Evolutionary conservation across 2,329 filamentous ascomycete species (phyloP), one percentile per base, ranked within the genome.

Genomic region (Stagonosporopsis chrysanthemi): DNA sequence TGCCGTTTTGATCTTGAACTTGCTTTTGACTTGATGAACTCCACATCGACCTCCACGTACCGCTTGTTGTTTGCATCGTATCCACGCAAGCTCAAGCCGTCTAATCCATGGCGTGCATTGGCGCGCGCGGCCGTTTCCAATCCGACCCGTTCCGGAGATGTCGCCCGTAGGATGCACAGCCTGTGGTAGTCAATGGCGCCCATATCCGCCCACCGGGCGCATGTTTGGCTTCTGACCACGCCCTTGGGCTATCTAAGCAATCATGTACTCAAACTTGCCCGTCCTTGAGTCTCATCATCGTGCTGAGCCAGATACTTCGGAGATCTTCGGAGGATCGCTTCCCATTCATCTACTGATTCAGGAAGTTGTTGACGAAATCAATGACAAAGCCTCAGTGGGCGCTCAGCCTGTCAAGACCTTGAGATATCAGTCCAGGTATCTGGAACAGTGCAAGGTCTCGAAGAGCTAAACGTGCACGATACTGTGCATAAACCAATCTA

Each of bases 281-380:
- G 22, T 26, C 42, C 29, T 40, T 52, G 19, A 43, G 40, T n/a
- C 5, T 26, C 28, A 38, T 29, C 17, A 23, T 12, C n/a, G 29
- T 38, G 23, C 19, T n/a, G 31, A 40, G 11, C 15, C 24, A 36
- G 39, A 38, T 40, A 39, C 17, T 9, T n/a, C 54, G 54, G 54
- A 57, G 38, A 52, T 57, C 48, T 57, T 57, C 54, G 54, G 48
- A 49, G 26, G 29, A 22, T 26, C 38, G 33, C 33, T 44, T n/a
- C 14, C 26, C 29, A n/a, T 15, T 23, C 43, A 47, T 47, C 38
- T 52, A 24, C 47, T 38, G 11, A 2, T 40, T 52, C 11, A 19
- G 54, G 43, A 35, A 52, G 15, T 2, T 31, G 11, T 41, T 45
- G 19, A 41, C 48, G 26, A 44, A 6, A 36, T n/a, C 11, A 24